Evolutionary conservation across 441 rosid genomes (phyloP).

Genomic region (Euphorbia schlechtendalii): DNA sequence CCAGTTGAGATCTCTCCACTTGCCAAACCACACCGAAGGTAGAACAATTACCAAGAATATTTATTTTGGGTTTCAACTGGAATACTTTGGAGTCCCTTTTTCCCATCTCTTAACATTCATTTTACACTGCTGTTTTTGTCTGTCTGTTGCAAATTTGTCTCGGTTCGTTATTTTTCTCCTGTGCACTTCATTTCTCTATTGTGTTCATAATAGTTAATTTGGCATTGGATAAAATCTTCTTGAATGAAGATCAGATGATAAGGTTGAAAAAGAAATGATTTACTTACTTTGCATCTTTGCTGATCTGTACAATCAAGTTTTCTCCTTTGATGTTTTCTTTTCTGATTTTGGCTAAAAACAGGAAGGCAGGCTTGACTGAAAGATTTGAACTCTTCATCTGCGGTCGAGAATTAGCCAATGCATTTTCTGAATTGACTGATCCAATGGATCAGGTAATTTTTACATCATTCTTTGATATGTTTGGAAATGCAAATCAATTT

Average conservation of each 20-base stretch:
- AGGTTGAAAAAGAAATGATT: background rate
- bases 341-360: slow-evolving; percentile 21
- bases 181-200: background rate
- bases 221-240: background rate
- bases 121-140: background rate
- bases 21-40: slow-evolving; percentile 91
- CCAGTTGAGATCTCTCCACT: slow-evolving; percentile 93
- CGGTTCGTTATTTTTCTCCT: background rate
- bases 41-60: slow-evolving; percentile 17
- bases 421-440: slow-evolving; percentile 92
- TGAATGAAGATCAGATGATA: background rate
- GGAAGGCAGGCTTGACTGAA: slow-evolving; percentile 69
- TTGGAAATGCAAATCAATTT: background rate
- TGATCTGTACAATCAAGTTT: slow-evolving; percentile 1
- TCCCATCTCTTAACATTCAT: background rate
- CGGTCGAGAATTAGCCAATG: slow-evolving; percentile 95
- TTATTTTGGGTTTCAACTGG: background rate
- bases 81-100: background rate
- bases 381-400: slow-evolving; percentile 94
- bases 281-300: background rate
- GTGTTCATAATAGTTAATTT: background rate
- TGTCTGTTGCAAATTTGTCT: background rate
- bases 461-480: background rate
- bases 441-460: slow-evolving; percentile 78
- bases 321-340: slow-evolving; percentile 1